phyloP scores from a whole-genome alignment of 2,329 filamentous ascomycete species.

The Cladosporium sp. region DNA sequence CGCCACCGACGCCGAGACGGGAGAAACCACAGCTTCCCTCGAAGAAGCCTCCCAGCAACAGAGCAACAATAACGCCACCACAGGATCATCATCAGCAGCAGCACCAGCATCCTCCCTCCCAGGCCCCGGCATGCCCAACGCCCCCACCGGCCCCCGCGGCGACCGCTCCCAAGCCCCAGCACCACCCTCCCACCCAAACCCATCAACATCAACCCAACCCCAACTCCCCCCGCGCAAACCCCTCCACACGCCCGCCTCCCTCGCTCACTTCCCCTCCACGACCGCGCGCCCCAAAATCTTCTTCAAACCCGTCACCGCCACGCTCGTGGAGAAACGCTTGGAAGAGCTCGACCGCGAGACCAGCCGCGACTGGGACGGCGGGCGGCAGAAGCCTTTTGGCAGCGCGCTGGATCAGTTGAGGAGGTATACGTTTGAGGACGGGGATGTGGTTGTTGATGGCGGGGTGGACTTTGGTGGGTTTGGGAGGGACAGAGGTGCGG shows the following conservation, averaged over 20 bases:
- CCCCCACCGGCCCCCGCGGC: constrained; percentile 26
- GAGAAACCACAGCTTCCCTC: constrained; percentile 43
- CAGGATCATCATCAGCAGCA: neutral
- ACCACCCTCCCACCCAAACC: neutral
- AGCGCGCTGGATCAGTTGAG: constrained; percentile 38
- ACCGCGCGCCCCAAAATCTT: constrained; percentile 65
- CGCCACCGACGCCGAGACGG: constrained; percentile 46
- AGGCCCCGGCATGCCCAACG: constrained; percentile 29
- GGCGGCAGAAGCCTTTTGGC: constrained; percentile 26
- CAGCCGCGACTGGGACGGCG: constrained; percentile 42
- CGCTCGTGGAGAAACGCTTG: constrained; percentile 65
- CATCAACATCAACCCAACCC: too few species aligned
- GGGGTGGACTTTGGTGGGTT: constrained; percentile 39
- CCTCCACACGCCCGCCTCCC: constrained; percentile 21
- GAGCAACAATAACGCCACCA: constrained; percentile 12
- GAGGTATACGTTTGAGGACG: constrained; percentile 47
- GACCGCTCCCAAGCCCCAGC: constrained; percentile 13
- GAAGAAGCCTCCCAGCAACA: constrained; percentile 28
- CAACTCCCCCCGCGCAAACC: constrained; percentile 12
- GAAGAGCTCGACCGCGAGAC: constrained; percentile 55
- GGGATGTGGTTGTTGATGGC: constrained; percentile 45
- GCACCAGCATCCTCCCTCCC: constrained; percentile 4
- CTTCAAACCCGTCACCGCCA: constrained; percentile 64
- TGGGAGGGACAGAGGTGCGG: constrained; percentile 21
- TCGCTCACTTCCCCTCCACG: constrained; percentile 58